phyloP scores from a whole-genome alignment of 1,139 yeast genomes.

The Candida sp. region DNA sequence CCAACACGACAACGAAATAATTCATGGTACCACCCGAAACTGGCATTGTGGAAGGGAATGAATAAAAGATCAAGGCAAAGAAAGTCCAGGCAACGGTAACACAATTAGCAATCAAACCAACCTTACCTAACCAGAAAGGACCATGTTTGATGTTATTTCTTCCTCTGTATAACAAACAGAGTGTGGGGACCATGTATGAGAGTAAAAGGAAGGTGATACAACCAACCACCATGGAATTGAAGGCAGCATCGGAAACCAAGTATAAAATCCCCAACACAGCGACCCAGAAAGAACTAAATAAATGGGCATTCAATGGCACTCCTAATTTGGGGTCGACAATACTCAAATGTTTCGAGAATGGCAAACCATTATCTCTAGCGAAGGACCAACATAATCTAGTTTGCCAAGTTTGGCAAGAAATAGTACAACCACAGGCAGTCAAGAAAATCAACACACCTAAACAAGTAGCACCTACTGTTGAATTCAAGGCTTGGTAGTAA shows the following conservation, averaged over 20 bases:
- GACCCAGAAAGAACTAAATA: constrained; percentile 33
- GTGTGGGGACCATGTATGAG: constrained; percentile 32
- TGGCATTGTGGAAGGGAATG: constrained; percentile 67
- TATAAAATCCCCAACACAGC: constrained; percentile 38
- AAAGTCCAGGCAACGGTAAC: constrained; percentile 52
- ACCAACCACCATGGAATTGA: constrained; percentile 37
- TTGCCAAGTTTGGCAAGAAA: constrained; percentile 75
- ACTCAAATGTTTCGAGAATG: constrained; percentile 33
- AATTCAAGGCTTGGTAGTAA: constrained; percentile 53
- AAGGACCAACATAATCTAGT: constrained; percentile 77
- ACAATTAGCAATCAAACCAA: constrained; percentile 16
- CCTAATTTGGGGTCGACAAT: constrained; percentile 26
- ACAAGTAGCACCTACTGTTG: constrained; percentile 55
- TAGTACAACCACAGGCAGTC: constrained; percentile 69
- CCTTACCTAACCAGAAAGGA: constrained; percentile 48
- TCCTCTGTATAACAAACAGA: constrained; percentile 29
- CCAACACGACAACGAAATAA: constrained; percentile 67
- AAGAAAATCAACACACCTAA: constrained; percentile 55
- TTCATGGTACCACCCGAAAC: constrained; percentile 63
- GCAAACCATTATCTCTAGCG: constrained; percentile 57
- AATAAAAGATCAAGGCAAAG: constrained; percentile 60
- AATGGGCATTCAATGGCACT: constrained; percentile 34
- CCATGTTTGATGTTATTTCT: constrained; percentile 34
- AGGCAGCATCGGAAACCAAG: constrained; percentile 41
- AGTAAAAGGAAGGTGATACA: constrained; percentile 34